Conservation (phyloP, 345 rosid genomes). For the Clarkia xantiana region DNA sequence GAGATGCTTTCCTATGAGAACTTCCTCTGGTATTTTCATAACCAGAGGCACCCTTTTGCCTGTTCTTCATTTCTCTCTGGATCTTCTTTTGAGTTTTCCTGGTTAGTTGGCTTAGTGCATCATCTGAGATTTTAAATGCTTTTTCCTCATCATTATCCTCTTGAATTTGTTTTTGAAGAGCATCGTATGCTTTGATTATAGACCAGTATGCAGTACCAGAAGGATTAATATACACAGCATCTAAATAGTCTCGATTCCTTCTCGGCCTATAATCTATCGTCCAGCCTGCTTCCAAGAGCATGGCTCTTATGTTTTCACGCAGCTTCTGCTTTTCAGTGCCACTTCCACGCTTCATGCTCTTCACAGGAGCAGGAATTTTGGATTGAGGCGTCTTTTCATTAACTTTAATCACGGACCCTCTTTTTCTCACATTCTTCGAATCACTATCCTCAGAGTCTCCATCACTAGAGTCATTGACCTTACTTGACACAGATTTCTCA, state of each 20-base stretch:
- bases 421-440: too few relatives aligned
- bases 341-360: conserved; percentile 55
- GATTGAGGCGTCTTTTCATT: conserved; percentile 23
- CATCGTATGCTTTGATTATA: conserved; percentile 84
- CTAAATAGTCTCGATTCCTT: conserved; percentile 65
- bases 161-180: conserved; percentile 48
- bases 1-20: conserved; percentile 16
- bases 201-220: conserved; percentile 93
- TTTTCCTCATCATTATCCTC: conserved; percentile 26
- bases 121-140: conserved; percentile 47
- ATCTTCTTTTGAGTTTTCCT: conserved; percentile 62
- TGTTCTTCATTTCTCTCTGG: conserved; percentile 40
- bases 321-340: conserved; percentile 91
- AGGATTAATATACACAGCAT: conserved; percentile 88
- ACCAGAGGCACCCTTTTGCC: conserved; percentile 27
- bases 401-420: not conserved
- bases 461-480: too few relatives aligned
- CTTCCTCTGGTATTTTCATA: conserved; percentile 22
- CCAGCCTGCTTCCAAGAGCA: conserved; percentile 93
- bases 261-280: conserved; percentile 81
- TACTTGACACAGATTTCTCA: too few relatives aligned
- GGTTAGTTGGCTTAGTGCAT: conserved; percentile 47
- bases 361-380: conserved; percentile 15
- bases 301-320: conserved; percentile 67
- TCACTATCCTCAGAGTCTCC: too few relatives aligned